A percentile compares a stretch with the other conserved stretches of the same genome.
Conservation (phyloP, 1,139 yeast genomes). For the Blastobotrys illinoisensis region DNA sequence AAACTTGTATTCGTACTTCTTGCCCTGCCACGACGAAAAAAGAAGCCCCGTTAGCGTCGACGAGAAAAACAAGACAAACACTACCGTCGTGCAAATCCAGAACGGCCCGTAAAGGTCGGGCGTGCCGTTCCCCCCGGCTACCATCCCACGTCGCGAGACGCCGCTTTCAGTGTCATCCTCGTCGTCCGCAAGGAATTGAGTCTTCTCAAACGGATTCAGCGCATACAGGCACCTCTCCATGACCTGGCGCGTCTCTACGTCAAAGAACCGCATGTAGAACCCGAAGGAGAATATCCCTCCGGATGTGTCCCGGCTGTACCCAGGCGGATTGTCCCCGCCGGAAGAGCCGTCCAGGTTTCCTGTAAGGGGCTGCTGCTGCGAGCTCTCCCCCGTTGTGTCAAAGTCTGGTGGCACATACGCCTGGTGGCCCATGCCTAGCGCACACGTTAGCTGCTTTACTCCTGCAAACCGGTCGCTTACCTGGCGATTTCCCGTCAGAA, state of each 20-base stretch:
- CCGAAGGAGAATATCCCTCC: constrained; percentile 50
- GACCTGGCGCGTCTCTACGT: constrained; percentile 59
- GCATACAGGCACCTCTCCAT: constrained; percentile 33
- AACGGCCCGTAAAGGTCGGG: constrained; percentile 75
- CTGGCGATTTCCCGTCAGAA: not conserved
- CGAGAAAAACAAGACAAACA: constrained; percentile 66
- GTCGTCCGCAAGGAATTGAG: constrained; percentile 31
- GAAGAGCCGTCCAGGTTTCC: not conserved
- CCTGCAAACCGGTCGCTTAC: not conserved
- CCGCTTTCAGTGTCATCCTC: constrained; percentile 30
- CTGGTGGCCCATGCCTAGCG: constrained; percentile 26
- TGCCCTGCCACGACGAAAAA: constrained; percentile 38
- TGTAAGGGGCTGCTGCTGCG: not conserved
- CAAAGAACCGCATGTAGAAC: constrained; percentile 56
- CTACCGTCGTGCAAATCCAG: constrained; percentile 79
- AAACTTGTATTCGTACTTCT: constrained; percentile 52
- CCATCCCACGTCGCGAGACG: constrained; percentile 34
- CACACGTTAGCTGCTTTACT: not conserved
- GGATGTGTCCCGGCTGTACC: constrained; percentile 4
- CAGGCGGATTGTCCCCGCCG: constrained; percentile 1
- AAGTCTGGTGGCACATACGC: constrained; percentile 33
- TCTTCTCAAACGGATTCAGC: constrained; percentile 29
- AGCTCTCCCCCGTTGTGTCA: constrained; percentile 14
- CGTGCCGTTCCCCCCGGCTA: constrained; percentile 25
- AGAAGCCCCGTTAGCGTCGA: constrained; percentile 57